A percentile compares a stretch with the other conserved stretches of the same genome.
Evolutionary conservation across 2,329 filamentous ascomycete genomes (phyloP).

Genomic region (Apiospora koreana): DNA sequence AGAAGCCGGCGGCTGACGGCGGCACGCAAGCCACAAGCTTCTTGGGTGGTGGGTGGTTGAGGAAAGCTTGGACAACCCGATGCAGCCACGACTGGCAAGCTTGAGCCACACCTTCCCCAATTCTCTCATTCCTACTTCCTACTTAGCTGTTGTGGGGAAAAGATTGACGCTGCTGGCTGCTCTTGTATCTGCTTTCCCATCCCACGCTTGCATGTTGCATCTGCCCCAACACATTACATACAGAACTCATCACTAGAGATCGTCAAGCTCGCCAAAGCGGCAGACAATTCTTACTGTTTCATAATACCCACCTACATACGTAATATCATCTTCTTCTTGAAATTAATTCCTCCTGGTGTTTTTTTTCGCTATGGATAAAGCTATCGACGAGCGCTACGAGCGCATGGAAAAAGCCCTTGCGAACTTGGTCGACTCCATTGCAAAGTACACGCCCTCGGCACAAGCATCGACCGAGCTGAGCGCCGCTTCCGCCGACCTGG

Average conservation of each 20-base stretch:
- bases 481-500: slow-evolving; percentile 68
- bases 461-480: slow-evolving; percentile 69
- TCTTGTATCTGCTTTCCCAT: background rate
- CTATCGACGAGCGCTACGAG: slow-evolving; percentile 64
- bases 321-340: background rate
- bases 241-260: background rate
- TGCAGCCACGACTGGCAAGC: background rate
- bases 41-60: background rate
- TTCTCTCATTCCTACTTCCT: background rate
- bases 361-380: slow-evolving; percentile 51
- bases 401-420: slow-evolving; percentile 67
- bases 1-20: slow-evolving; percentile 7
- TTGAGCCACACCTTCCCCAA: background rate
- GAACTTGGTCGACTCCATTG: slow-evolving; percentile 74
- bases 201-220: background rate
- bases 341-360: too few relatives aligned
- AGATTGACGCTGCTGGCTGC: background rate
- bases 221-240: background rate
- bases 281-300: background rate
- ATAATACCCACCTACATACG: background rate
- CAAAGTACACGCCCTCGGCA: slow-evolving; percentile 77
- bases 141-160: background rate
- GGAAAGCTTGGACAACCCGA: background rate
- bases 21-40: slow-evolving; percentile 15
- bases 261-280: background rate